Base-by-base conservation (phyloP, 257 asterid genomes). In the Fraxinus excelsior region DNA sequence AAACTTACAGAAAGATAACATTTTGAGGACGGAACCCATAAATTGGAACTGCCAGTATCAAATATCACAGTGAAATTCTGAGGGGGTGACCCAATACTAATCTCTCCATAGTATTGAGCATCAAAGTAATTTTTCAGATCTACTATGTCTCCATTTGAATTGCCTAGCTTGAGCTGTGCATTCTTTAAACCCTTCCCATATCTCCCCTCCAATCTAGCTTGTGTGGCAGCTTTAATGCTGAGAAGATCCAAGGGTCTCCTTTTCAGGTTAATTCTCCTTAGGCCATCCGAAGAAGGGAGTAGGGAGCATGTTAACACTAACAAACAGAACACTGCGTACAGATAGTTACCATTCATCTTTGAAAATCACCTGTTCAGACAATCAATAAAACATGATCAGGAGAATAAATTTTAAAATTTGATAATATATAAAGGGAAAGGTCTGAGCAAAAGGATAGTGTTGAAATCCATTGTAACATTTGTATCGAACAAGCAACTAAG, bases 21-120 rank as follows among this genome's bases (percentile, higher is more conserved):
- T 83, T 86, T 91, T 0, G 98, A 73, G 19, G 99, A 96, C 21
- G 99, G 99, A 77, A 96, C 95, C 99, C 99, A 96, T 14, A 96
- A 91, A 80, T 96, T 91, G 67, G 99, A 92, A 77, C 99, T 96
- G 75, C 99, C 99, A 2, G 98, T 96, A 75, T 96, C 99, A 76
- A 93, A 96, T 76, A 96, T 79, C 80, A 96, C 96, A 8, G 88
- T 89, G 72, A 96, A 96, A 2, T 82, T 93, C 91, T 96, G 99
- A 68, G 99, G 92, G 1, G 99, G 98, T 4, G 99, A 80, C 73
- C 99, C 98, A 32, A 96, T 86, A 67, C 88, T 82, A 73, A 96
- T 96, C 89, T 88, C 96, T 71, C 99, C 98, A 76, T 87, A 96
- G 86, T 93, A 96, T 71, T 96, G 99, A 14, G 98, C 98, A 87